A percentile compares a stretch with the other conserved stretches of the same genome.
phyloP scores from a whole-genome alignment of 495 filamentous ascomycete genomes.

The Apiosordaria backusii region DNA sequence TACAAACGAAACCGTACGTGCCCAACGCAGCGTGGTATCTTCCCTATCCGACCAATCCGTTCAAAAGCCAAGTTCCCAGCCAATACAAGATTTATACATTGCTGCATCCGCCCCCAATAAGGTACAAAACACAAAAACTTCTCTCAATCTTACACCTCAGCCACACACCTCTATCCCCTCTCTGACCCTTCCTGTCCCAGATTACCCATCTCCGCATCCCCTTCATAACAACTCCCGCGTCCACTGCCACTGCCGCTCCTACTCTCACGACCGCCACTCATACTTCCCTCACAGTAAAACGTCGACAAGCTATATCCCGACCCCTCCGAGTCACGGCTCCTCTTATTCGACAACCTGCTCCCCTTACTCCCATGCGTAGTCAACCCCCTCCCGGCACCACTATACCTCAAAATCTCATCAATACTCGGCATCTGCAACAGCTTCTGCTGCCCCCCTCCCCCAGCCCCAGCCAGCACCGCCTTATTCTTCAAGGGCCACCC shows the following conservation, averaged over 20 bases:
- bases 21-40: not conserved
- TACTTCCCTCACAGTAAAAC: not conserved
- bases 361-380: not conserved
- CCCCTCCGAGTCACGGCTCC: not conserved
- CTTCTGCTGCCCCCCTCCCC: not conserved
- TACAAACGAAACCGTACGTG: not conserved
- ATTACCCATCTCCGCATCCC: not conserved
- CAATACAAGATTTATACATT: not conserved
- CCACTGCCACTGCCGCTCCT: not conserved
- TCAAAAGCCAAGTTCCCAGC: not conserved
- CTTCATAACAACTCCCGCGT: not conserved
- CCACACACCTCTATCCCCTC: too few relatives aligned
- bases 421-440: conserved; percentile 14
- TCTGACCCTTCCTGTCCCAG: not conserved
- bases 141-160: not conserved
- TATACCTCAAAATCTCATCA: conserved; percentile 8
- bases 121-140: too few relatives aligned
- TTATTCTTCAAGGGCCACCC: not conserved
- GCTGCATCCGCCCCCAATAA: too few relatives aligned
- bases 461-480: not conserved
- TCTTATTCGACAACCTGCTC: not conserved
- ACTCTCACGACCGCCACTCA: not conserved
- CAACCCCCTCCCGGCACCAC: not conserved
- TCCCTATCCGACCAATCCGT: not conserved
- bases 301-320: not conserved